These are phyloP conservation scores for Cercospora sesami DNA, from an alignment of 2,329 filamentous ascomycete genomes.

Conservation along the genomic window DNA sequence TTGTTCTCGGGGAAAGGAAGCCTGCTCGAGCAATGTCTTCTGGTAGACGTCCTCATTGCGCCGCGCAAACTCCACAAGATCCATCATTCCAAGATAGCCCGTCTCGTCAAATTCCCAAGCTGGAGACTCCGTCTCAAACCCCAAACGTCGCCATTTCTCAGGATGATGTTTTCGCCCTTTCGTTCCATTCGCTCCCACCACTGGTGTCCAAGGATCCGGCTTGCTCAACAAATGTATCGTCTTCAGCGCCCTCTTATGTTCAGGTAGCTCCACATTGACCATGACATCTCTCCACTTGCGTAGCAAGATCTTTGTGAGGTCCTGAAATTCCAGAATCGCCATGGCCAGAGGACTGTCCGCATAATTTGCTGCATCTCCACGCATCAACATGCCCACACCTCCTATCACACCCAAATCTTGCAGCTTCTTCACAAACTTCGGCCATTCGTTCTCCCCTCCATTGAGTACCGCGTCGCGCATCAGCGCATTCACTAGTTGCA, in stretches of 20 bases:
- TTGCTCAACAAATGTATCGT: slow-evolving; percentile 67
- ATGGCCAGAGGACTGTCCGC: slow-evolving; percentile 83
- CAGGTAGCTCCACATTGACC: slow-evolving; percentile 81
- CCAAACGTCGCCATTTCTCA: slow-evolving; percentile 88
- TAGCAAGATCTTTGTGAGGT: slow-evolving; percentile 51
- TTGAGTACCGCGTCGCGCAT: slow-evolving; percentile 86
- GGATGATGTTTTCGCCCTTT: slow-evolving; percentile 68
- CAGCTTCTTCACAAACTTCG: slow-evolving; percentile 87
- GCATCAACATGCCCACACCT: slow-evolving; percentile 87
- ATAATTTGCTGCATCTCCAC: slow-evolving; percentile 87
- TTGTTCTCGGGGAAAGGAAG: slow-evolving; percentile 66
- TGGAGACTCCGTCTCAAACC: slow-evolving; percentile 88
- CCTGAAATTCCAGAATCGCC: slow-evolving; percentile 89
- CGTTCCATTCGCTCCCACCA: slow-evolving; percentile 28
- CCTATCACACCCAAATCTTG: slow-evolving; percentile 93
- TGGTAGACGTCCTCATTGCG: slow-evolving; percentile 92
- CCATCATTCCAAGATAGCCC: slow-evolving; percentile 96
- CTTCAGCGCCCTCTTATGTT: slow-evolving; percentile 85
- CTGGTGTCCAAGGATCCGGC: slow-evolving; percentile 58
- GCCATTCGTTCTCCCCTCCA: slow-evolving; percentile 81
- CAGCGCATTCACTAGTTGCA: slow-evolving; percentile 92
- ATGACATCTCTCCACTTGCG: slow-evolving; percentile 83
- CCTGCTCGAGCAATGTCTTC: slow-evolving; percentile 87
- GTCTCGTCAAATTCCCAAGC: slow-evolving; percentile 79
- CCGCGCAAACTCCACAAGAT: slow-evolving; percentile 87